Evolutionary conservation across 257 asterid genomes (phyloP), one percentile per base, ranked within the genome.

Genomic region (Solanum arcanum): DNA sequence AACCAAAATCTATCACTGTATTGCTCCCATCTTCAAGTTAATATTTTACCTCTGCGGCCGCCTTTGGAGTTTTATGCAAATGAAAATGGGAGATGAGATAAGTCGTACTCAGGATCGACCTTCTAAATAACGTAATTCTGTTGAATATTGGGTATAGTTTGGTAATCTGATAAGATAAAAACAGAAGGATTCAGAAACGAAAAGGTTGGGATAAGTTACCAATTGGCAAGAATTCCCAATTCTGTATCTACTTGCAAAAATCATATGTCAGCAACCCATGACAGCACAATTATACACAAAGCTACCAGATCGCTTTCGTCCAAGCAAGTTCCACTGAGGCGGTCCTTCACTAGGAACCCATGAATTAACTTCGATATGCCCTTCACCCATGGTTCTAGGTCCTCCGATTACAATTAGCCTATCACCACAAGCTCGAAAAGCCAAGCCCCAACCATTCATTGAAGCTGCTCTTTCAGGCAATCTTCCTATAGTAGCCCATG

Each of bases 261-360:
- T 87, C 91, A 89, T 14, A 77, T n/a, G 88, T 95, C 93, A 97
- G 94, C 99, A 96, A 83, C 99, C 99, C 99, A 97, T 97, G 89
- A 96, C 99, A 72, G 99, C 97, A 92, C 99, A 97, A 88, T 97
- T 97, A 92, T 96, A 97, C 56, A 97, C 99, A 93, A 97, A 97
- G 90, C 94, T 95, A 29, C 95, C 94, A 0, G 97, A 95, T 66
- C 92, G 90, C 89, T 96, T 97, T 41, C 91, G 92, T 33, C 98
- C 99, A 11, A 97, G 98, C 90, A 96, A 87, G 42, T 91, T 92
- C 94, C 94, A 92, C 23, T 90, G 89, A 42, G 93, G 92, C 14
- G 94, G 91, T 27, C 92, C 93, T 78, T 91, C 93, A 46, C 92
- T 89, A 16, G 94, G 93, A 49, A 86, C 88, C 94, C 94, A 92